Evolutionary conservation across 768 basidiomycete species (phyloP), one percentile per base, ranked within the genome.

Genomic region (Amanita pseudoporphyria): DNA sequence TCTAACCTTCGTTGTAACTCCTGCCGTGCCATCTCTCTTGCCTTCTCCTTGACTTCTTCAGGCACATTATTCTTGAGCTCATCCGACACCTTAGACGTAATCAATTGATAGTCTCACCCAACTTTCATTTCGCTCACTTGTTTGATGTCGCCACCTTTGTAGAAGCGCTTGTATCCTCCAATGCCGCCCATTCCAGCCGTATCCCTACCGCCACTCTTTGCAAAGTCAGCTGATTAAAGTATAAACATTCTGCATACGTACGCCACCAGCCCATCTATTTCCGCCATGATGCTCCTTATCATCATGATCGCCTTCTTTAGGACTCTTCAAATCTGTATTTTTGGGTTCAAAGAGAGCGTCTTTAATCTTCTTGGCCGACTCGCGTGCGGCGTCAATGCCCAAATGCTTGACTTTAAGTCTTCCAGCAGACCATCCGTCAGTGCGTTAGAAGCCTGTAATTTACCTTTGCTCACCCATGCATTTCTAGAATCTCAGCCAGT

Each of bases 101-200:
- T 32, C 6, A 49, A 24, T 10, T 12, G 5, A 10, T 47, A 18
- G 9, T 10, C 18, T 30, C 12, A 14, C 14, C 18, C 12, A 10
- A 19, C 21, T 49, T 39, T 18, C 30, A 9, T 21, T 18, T 9
- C 26, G 26, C 56, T 40, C 31, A 74, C 79, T 65, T 83, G 81
- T 43, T 81, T 77, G 53, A 83, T 78, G 50, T 81, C 71, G 9
- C 81, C 79, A 10, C 76, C 77, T 54, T 79, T 79, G 61, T 72
- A 80, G 0, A 81, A 58, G 10, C 82, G 74, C 63, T 80, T 83
- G 59, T 81, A 82, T 0, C 81, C 81, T 9, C 81, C 82, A n/a
- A 71, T 67, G 3, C 82, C 82, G 2, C 82, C 82, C 53, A 82
- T 63, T 1, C 82, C 82, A 6, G 81, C 82, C 3, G 81, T 82